These are phyloP conservation scores for Cystobasidium ongulense DNA, from an alignment of 768 basidiomycete species.

Conservation along the genomic window DNA sequence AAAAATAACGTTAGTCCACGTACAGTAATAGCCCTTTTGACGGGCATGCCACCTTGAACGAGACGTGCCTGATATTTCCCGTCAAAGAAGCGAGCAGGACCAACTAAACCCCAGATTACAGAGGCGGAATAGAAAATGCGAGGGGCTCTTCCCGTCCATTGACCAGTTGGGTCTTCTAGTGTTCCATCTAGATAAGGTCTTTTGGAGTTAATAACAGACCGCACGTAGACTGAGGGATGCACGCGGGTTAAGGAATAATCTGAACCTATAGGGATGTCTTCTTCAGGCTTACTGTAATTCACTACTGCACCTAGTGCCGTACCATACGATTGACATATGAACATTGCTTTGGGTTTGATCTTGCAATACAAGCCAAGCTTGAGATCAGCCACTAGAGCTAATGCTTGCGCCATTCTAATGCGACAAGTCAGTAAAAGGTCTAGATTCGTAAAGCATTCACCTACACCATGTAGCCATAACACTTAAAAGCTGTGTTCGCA, in stretches of 20 bases:
- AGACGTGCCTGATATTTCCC: slow-evolving; percentile 40
- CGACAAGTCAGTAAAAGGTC: neutral
- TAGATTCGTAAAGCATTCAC: neutral
- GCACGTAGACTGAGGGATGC: neutral
- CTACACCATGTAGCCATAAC: slow-evolving; percentile 41
- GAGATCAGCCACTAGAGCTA: slow-evolving; percentile 41
- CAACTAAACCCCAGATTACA: slow-evolving; percentile 37
- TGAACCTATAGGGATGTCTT: neutral
- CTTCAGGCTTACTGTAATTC: slow-evolving; percentile 37
- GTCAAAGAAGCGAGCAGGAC: slow-evolving; percentile 40
- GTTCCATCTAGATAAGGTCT: slow-evolving; percentile 44
- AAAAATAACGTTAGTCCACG: too few relatives aligned
- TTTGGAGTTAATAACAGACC: slow-evolving; percentile 38
- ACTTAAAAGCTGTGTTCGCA: slow-evolving; percentile 43
- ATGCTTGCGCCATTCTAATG: slow-evolving; percentile 30
- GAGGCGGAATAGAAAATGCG: slow-evolving; percentile 36
- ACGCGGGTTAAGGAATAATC: neutral
- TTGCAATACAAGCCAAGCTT: slow-evolving; percentile 42
- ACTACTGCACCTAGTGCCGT: slow-evolving; percentile 42
- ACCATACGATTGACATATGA: slow-evolving; percentile 39
- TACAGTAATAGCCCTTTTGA: too few relatives aligned
- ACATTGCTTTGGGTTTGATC: slow-evolving; percentile 41
- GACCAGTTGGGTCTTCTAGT: slow-evolving; percentile 37
- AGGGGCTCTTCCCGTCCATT: slow-evolving; percentile 40
- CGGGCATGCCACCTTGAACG: too few relatives aligned